These are phyloP conservation scores for Pulicaria dysenterica DNA, from an alignment of 129 eudicot species.

Conservation along the genomic window DNA sequence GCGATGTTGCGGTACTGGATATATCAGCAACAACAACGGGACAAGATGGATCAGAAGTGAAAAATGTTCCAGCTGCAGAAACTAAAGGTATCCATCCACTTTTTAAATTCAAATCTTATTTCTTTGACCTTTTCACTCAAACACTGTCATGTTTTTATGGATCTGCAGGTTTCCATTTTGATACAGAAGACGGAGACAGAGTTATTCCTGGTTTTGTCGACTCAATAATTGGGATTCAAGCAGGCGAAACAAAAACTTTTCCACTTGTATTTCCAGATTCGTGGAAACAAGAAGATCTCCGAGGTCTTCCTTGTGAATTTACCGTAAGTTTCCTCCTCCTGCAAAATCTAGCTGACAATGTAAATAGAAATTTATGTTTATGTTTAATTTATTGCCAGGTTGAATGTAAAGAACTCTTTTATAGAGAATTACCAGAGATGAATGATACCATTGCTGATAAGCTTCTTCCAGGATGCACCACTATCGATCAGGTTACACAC, in stretches of 20 bases:
- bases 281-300: conserved; percentile 92
- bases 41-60: conserved; percentile 62
- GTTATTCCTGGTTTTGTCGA: conserved; percentile 88
- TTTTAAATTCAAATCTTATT: background rate
- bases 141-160: background rate
- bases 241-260: conserved; percentile 89
- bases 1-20: conserved; percentile 92
- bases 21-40: conserved; percentile 87
- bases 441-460: conserved; percentile 78
- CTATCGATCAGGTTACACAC: conserved; percentile 66
- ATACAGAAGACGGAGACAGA: conserved; percentile 88
- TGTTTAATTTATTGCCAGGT: conserved; percentile 52
- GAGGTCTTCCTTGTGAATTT: conserved; percentile 85
- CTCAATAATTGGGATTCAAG: conserved; percentile 73
- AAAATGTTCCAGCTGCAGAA: conserved; percentile 93
- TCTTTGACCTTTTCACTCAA: conserved; percentile 6
- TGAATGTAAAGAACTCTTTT: conserved; percentile 90
- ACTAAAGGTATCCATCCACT: conserved; percentile 68
- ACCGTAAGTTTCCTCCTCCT: conserved; percentile 55
- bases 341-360: background rate
- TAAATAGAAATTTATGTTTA: background rate
- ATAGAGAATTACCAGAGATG: conserved; percentile 83
- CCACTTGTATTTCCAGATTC: conserved; percentile 87
- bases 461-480: conserved; percentile 80
- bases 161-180: conserved; percentile 79